phyloP scores from a whole-genome alignment of 2,329 filamentous ascomycete species.

The Nemania sp. region DNA sequence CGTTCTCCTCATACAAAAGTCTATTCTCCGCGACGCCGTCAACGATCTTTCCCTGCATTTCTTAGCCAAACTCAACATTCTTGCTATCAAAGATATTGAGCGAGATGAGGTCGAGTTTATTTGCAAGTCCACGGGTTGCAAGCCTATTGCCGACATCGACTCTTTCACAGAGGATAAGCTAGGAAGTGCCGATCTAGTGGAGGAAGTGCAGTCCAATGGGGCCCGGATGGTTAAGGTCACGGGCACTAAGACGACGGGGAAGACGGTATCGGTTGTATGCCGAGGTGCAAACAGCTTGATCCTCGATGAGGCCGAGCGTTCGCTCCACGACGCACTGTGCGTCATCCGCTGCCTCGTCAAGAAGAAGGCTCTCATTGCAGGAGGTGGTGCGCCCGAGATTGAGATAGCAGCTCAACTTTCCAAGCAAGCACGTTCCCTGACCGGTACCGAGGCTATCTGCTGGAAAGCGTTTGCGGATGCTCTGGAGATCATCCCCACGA shows the following conservation, averaged over 20 bases:
- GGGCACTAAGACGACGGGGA: constrained; percentile 79
- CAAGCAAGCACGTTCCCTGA: constrained; percentile 78
- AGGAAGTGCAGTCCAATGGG: constrained; percentile 86
- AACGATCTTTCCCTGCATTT: constrained; percentile 98
- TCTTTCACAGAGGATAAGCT: constrained; percentile 99
- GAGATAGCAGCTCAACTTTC: constrained; percentile 89
- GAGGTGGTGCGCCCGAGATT: constrained; percentile 94
- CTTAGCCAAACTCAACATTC: constrained; percentile 93
- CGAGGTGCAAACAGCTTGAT: constrained; percentile 94
- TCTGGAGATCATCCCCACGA: constrained; percentile 95
- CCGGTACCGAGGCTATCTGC: constrained; percentile 94
- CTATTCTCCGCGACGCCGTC: constrained; percentile 94
- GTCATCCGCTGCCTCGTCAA: constrained; percentile 97
- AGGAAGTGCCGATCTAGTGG: constrained; percentile 87
- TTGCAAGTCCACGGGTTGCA: constrained; percentile 98
- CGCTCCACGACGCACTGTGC: constrained; percentile 94
- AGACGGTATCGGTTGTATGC: constrained; percentile 93
- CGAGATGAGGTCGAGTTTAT: constrained; percentile 98
- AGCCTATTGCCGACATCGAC: constrained; percentile 97
- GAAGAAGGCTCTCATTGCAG: constrained; percentile 98
- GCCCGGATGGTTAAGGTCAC: constrained; percentile 94
- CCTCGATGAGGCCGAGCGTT: constrained; percentile 94
- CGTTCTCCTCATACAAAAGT: constrained; percentile 97
- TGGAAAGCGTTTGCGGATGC: constrained; percentile 99
- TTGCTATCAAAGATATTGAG: constrained; percentile 97